phyloP scores from a whole-genome alignment of 164 flowering plant species.

The Magnolia kwangsiensis region DNA sequence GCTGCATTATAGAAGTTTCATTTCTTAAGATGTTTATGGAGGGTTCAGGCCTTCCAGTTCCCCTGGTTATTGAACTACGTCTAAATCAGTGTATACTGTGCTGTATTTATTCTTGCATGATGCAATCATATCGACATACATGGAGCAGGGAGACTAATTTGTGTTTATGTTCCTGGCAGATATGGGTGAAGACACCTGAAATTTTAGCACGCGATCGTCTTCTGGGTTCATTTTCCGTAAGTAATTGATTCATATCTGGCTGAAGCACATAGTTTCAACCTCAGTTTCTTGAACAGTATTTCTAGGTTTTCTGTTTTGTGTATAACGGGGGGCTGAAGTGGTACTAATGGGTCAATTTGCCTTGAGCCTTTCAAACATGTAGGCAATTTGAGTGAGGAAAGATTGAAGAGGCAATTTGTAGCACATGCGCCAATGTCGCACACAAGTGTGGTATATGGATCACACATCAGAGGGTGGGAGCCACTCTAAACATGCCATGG shows the following conservation, averaged over 20 bases:
- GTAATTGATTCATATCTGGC: conserved; percentile 16
- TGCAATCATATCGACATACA: not conserved
- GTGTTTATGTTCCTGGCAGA: conserved; percentile 36
- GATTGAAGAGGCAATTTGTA: not conserved
- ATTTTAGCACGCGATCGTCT: conserved; percentile 88
- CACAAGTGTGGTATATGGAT: too few species aligned
- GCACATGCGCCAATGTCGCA: not conserved
- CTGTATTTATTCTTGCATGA: too few species aligned
- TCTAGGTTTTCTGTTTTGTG: not conserved
- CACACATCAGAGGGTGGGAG: too few species aligned
- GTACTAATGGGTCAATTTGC: not conserved
- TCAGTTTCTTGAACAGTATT: too few species aligned
- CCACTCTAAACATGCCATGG: too few species aligned
- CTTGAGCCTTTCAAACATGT: not conserved
- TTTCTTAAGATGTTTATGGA: too few species aligned
- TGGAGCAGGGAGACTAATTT: not conserved
- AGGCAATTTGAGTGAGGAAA: not conserved
- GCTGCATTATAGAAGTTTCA: too few species aligned
- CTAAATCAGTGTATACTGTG: too few species aligned
- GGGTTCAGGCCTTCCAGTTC: too few species aligned
- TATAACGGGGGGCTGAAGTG: not conserved
- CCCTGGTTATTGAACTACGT: too few species aligned
- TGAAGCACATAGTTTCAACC: not conserved
- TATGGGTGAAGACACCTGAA: conserved; percentile 95
- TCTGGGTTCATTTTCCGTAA: conserved; percentile 84